Conservation (phyloP, 73 alveolate genomes). For the Tetrahymena elliotti region DNA sequence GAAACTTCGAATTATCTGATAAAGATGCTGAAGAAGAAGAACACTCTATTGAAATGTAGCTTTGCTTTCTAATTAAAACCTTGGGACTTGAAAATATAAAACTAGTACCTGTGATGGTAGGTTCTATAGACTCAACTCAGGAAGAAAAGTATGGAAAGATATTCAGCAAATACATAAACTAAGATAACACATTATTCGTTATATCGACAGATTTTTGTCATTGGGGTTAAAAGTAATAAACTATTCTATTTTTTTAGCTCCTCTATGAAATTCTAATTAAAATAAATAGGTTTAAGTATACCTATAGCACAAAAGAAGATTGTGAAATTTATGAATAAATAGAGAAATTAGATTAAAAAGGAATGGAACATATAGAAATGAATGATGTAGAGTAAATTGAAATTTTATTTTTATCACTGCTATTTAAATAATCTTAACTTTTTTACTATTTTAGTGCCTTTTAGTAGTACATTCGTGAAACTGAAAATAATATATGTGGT, state of each 20-base stretch:
- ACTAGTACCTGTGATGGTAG: slow-evolving; percentile 35
- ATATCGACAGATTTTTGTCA: slow-evolving; percentile 42
- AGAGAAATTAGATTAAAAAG: slow-evolving; percentile 36
- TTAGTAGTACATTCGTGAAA: slow-evolving; percentile 19
- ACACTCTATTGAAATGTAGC: slow-evolving; percentile 35
- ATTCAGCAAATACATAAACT: slow-evolving; percentile 16
- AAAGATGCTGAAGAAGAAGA: slow-evolving; percentile 50
- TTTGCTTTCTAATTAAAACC: slow-evolving; percentile 21
- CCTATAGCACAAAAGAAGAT: slow-evolving; percentile 12
- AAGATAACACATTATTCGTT: slow-evolving; percentile 21
- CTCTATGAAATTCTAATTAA: no score
- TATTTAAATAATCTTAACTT: no score
- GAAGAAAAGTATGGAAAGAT: slow-evolving; percentile 43
- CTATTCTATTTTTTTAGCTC: not conserved
- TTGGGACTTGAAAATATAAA: slow-evolving; percentile 30
- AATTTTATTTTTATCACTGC: not conserved
- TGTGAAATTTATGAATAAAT: slow-evolving; percentile 37
- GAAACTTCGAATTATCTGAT: slow-evolving; percentile 22
- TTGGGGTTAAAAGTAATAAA: slow-evolving; percentile 27
- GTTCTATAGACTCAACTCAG: slow-evolving; percentile 24
- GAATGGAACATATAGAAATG: slow-evolving; percentile 39
- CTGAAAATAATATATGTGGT: slow-evolving; percentile 35
- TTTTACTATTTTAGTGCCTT: not conserved
- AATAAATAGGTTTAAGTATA: slow-evolving; percentile 12
- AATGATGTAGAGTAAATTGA: slow-evolving; percentile 19